Conservation (phyloP, 441 rosid species). For the Croton setiger region DNA sequence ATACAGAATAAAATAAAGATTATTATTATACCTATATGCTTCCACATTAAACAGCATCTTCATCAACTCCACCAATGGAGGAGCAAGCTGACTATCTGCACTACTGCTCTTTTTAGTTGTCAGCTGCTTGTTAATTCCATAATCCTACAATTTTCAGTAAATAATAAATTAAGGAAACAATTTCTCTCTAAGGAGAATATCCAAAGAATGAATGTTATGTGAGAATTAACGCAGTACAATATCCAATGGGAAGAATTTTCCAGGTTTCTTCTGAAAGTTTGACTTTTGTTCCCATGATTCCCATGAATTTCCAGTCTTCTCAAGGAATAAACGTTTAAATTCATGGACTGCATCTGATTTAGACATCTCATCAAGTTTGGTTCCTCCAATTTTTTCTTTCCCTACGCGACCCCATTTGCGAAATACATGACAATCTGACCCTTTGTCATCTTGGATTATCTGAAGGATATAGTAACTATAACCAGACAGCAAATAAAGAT, state of each 20-base stretch:
- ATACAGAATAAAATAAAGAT: not conserved
- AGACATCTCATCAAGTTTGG: constrained; percentile 63
- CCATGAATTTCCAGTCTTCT: constrained; percentile 94
- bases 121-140: constrained; percentile 71
- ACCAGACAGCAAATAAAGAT: constrained; percentile 20
- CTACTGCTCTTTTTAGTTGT: constrained; percentile 35
- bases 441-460: constrained; percentile 89
- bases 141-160: constrained; percentile 57
- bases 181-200: not conserved
- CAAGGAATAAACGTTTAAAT: constrained; percentile 77
- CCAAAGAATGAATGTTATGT: constrained; percentile 5
- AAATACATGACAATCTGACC: constrained; percentile 65
- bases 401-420: constrained; percentile 99
- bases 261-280: constrained; percentile 80
- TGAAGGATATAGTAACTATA: constrained; percentile 88
- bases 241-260: constrained; percentile 84
- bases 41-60: constrained; percentile 91
- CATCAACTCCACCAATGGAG: constrained; percentile 66
- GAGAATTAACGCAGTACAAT: constrained; percentile 46
- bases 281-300: constrained; percentile 84
- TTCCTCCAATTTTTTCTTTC: constrained; percentile 77
- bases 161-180: not conserved
- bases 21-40: constrained; percentile 62
- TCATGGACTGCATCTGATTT: constrained; percentile 77
- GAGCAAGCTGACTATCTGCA: constrained; percentile 56